Base-by-base conservation (phyloP, 176 grass and related monocot genomes). In the Carex kokanica region DNA sequence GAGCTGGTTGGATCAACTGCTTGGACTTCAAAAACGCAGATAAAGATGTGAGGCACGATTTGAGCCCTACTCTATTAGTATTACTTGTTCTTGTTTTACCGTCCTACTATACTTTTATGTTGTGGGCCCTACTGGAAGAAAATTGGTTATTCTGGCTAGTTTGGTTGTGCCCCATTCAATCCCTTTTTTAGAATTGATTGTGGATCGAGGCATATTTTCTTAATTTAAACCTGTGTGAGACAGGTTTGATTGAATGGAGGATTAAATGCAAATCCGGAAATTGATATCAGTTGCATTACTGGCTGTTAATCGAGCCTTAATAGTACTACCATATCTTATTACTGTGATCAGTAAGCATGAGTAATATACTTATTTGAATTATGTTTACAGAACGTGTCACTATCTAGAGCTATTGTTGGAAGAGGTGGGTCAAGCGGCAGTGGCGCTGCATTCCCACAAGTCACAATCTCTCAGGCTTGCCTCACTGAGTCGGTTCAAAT, bases 381-480 rank as follows among this genome's bases (percentile, higher is more conserved):
- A 38, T 55, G 41, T 85, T 83, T 73, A n/a, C 72, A 98, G 92
- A 61, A 90, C 63, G 66, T 95, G 95, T 86, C 88, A 91, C 49
- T 88, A 87, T 82, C 84, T 98, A 69, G 88, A 91, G 86, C 81
- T 95, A 51, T 60, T 98, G 81, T 78, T 95, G 64, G 84, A 95
- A 87, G 95, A 98, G 47, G 84, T 98, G 55, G 89, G 86, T 58
- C 83, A 41, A 16, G 78, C 78, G 41, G 88, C 89, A 70, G 95
- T 98, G 65, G 90, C 95, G 52, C 87, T 98, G 86, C 93, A 98
- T 80, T 98, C 95, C 62, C 91, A 89, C 75, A 98, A 90, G 74
- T 85, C 95, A 60, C 95, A 98, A 65, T 85, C 84, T 23, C 68
- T 87, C 25, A 93, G 95, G 84, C 89, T 98, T 83, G 80, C 73